Evolutionary conservation across 106 monocot genomes (phyloP), one percentile per base, ranked within the genome.

Genomic region (Allium fistulosum): DNA sequence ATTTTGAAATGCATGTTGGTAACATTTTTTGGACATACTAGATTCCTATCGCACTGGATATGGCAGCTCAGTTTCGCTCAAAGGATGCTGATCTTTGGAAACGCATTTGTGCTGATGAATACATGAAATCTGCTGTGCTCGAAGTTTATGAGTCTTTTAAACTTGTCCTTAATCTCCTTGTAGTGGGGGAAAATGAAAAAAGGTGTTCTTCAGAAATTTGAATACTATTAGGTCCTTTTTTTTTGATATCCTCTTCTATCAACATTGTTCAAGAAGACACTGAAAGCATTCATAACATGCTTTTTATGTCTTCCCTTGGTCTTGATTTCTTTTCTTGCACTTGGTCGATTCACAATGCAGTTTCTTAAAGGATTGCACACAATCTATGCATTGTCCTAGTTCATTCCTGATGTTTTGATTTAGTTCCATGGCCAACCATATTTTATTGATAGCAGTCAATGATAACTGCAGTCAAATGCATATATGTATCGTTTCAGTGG

Each of bases 71-170:
- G 66, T 93, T 93, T 72, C 77, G 82, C 68, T 81, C 85, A 45
- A 99, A 77, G 69, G 99, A 99, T 69, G 85, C 79, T 69, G 99
- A 99, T 83, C 79, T 99, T 17, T 99, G 99, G 99, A 99, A 78
- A 73, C 93, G 99, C 53, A 93, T 99, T 8, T 93, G 93, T 78
- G 80, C 89, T 77, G 99, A 99, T 76, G 99, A 99, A 71, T 93
- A 99, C 70, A 99, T 99, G 99, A 99, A 99, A 83, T 99, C 92
- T 82, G 93, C 93, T 63, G 87, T 99, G 37, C 72, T 99, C 49
- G 99, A 99, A 87, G 93, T 93, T 66, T 99, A 99, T 22, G 99
- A 90, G 75, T 99, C 99, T 63, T 93, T 92, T 51, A 99, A 99
- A 75, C 87, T 83, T 67, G 90, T 99, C 26, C 82, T 99, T 53